These are phyloP conservation scores for Leptosphaerulina australis DNA, from an alignment of 2,329 filamentous ascomycete genomes.

Conservation along the genomic window DNA sequence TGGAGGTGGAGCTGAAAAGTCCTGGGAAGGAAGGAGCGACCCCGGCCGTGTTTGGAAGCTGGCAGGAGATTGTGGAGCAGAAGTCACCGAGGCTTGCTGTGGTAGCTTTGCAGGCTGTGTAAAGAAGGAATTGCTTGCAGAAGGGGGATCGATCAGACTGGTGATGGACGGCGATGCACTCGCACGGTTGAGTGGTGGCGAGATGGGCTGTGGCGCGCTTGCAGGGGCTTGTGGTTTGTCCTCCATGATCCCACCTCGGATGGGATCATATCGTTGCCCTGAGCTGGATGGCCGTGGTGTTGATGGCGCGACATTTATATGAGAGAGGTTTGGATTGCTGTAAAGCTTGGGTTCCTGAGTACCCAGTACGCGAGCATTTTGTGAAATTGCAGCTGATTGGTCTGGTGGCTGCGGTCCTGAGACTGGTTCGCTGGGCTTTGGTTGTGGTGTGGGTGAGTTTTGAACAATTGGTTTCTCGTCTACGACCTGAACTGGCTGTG, in stretches of 20 bases:
- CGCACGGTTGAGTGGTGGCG: constrained; percentile 68
- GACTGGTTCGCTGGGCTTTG: constrained; percentile 36
- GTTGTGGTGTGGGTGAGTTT: constrained; percentile 37
- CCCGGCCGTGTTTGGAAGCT: constrained; percentile 36
- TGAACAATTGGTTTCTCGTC: constrained; percentile 37
- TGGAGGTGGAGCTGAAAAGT: constrained; percentile 29
- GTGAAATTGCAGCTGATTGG: constrained; percentile 33
- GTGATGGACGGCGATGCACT: constrained; percentile 91
- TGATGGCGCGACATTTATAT: constrained; percentile 54
- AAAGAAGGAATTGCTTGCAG: constrained; percentile 47
- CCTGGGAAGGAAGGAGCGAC: constrained; percentile 38
- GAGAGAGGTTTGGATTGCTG: constrained; percentile 46
- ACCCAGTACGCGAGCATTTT: constrained; percentile 44
- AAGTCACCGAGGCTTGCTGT: constrained; percentile 47
- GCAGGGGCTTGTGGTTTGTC: constrained; percentile 51
- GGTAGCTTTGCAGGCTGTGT: constrained; percentile 41
- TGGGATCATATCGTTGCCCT: constrained; percentile 87
- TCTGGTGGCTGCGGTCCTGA: constrained; percentile 32
- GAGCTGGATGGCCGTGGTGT: constrained; percentile 65
- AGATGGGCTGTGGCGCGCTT: constrained; percentile 54
- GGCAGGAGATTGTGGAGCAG: constrained; percentile 49
- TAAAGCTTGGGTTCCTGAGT: constrained; percentile 48
- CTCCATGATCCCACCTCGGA: constrained; percentile 66
- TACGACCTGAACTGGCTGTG: constrained; percentile 27
- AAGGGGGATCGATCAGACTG: constrained; percentile 79